phyloP scores from a whole-genome alignment of 441 rosid species.

The Adansonia grandidieri region DNA sequence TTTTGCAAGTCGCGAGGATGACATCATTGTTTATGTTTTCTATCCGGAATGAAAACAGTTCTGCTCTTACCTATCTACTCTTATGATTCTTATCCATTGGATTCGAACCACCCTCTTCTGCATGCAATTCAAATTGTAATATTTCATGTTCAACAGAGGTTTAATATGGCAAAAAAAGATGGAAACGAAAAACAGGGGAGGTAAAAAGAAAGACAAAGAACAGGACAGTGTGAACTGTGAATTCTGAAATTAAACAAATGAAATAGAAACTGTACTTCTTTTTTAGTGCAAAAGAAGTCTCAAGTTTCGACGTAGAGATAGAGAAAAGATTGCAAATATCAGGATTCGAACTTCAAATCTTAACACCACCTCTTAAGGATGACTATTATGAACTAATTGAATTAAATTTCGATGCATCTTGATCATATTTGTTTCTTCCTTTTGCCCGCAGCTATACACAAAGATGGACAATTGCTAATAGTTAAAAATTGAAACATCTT shows the following conservation, averaged over 20 bases:
- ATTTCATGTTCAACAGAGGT: not conserved
- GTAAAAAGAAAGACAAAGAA: not conserved
- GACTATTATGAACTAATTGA: too few relatives aligned
- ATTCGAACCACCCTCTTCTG: not conserved
- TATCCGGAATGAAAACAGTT: not conserved
- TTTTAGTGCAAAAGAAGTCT: too few relatives aligned
- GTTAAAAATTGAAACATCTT: not conserved
- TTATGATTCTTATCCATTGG: not conserved
- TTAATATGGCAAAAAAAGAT: not conserved
- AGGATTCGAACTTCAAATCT: too few relatives aligned
- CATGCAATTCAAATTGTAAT: not conserved
- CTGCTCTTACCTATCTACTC: not conserved
- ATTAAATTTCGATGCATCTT: not conserved
- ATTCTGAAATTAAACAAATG: slow-evolving; percentile 18
- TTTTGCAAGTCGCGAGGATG: too few relatives aligned
- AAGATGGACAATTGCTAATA: not conserved
- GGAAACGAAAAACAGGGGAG: not conserved
- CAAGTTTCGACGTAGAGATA: too few relatives aligned
- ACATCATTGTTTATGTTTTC: not conserved
- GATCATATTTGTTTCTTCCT: not conserved
- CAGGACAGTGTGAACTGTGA: not conserved
- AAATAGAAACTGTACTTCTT: slow-evolving; percentile 1
- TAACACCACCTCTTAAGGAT: too few relatives aligned
- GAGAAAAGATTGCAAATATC: too few relatives aligned
- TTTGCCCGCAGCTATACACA: slow-evolving; percentile 40